Evolutionary conservation across 208 protist species (phyloP), one percentile per base, ranked within the genome.

Genomic region (Strigomonas culicis): DNA sequence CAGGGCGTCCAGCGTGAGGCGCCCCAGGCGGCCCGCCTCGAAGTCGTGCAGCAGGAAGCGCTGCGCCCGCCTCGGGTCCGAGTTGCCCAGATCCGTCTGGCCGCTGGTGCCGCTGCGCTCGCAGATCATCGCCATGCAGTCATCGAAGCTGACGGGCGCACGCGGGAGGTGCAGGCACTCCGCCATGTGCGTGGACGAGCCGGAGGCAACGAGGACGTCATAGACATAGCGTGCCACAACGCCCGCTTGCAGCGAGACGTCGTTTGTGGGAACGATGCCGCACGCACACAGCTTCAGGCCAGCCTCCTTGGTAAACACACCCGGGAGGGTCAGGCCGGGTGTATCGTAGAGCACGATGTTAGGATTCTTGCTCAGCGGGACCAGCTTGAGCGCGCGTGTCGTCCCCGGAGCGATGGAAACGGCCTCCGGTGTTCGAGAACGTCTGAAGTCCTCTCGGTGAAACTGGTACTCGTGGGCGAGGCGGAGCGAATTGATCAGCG

Each of bases 401-500:
- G 90, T 94, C 22, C 90, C 90, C 2, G 90, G 90, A 30, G 68
- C 75, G 56, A 92, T 86, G 62, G 84, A 86, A 1, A 96, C 87
- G 22, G 75, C 76, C 72, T 96, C 83, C 4, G 85, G 82, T 10
- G 82, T 83, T 8, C 90, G 82, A 1, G 80, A 85, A 25, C 88
- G 83, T 22, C 82, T 71, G 59, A 88, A 92, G 66, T 94, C 90
- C 28, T 93, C 86, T 43, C 82, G 80, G 73, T 93, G 88, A 59
- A 96, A 96, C 59, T 96, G 86, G 70, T 93, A 86, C 71, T 96
- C 90, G 61, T 96, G 90, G 24, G 90, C 87, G 31, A 96, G 60
- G 24, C 94, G 84, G 19, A 98, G 79, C 17, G 90, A 78, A 76
- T 98, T 97, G 68, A 98, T 97, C 27, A 98, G 79, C 1, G 94